phyloP scores from a whole-genome alignment of 257 asterid genomes.

The Primulina huaijiensis region DNA sequence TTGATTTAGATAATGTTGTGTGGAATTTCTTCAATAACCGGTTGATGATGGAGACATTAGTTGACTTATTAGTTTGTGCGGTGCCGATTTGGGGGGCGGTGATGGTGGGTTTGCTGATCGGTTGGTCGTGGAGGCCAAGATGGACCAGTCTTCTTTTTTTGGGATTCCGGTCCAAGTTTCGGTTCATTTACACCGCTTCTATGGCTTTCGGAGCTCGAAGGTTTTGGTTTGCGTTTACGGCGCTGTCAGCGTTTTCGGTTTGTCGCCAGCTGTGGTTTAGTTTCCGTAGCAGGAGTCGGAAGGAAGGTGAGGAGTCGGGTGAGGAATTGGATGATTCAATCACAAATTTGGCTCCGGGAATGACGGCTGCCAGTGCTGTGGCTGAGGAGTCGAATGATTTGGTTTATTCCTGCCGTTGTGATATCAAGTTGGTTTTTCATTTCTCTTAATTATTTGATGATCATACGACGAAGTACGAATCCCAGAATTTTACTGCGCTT shows the following conservation, averaged over 20 bases:
- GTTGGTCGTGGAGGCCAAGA: conserved; percentile 95
- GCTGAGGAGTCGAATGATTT: conserved; percentile 23
- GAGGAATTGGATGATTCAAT: conserved; percentile 27
- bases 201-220: conserved; percentile 94
- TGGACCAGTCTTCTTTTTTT: conserved; percentile 80
- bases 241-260: conserved; percentile 83
- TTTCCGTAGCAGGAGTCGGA: conserved; percentile 43
- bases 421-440: conserved; percentile 37
- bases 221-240: conserved; percentile 87
- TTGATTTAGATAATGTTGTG: conserved; percentile 37
- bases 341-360: conserved; percentile 23
- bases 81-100: conserved; percentile 98
- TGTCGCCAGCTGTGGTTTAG: conserved; percentile 70
- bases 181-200: conserved; percentile 78
- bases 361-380: background rate
- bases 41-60: conserved; percentile 67
- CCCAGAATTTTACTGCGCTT: background rate
- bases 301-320: conserved; percentile 33
- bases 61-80: conserved; percentile 81
- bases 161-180: conserved; percentile 78
- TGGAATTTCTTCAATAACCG: conserved; percentile 51
- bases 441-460: background rate
- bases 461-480: background rate
- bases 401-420: conserved; percentile 36
- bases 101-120: conserved; percentile 84